Evolutionary conservation across 306 rosid genomes (phyloP).

Genomic region (Malus domestica): DNA sequence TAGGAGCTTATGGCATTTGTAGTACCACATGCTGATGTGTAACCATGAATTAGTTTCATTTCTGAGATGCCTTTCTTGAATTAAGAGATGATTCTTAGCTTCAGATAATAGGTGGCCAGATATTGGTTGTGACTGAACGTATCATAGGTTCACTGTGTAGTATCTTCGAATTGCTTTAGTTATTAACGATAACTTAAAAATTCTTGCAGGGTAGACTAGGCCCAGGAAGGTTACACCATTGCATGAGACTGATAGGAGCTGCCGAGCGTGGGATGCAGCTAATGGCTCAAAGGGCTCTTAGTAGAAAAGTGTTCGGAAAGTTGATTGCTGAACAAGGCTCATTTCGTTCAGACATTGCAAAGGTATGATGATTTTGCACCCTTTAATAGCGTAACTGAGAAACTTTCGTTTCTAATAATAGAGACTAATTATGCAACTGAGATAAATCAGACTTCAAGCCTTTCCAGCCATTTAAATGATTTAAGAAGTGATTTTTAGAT

Average conservation of each 20-base stretch:
- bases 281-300: slow-evolving; percentile 81
- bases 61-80: not conserved
- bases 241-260: slow-evolving; percentile 93
- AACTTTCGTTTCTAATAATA: not conserved
- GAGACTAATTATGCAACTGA: not conserved
- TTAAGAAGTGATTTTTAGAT: not conserved
- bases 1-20: not conserved
- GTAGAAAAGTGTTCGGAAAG: slow-evolving; percentile 77
- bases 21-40: not conserved
- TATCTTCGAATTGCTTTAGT: not conserved
- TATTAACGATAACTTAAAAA: not conserved
- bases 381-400: not conserved
- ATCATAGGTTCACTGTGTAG: not conserved
- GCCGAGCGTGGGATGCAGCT: slow-evolving; percentile 85
- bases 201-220: slow-evolving; percentile 84
- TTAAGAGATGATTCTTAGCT: slow-evolving; percentile 1
- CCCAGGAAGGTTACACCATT: slow-evolving; percentile 98
- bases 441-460: not conserved
- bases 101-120: not conserved
- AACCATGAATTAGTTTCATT: not conserved
- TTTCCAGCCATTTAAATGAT: not conserved
- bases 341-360: slow-evolving; percentile 71
- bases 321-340: slow-evolving; percentile 91
- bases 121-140: not conserved
- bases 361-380: slow-evolving; percentile 36